Base-by-base conservation (phyloP, 23 red algal species). In the Gracilaria domingensis region DNA sequence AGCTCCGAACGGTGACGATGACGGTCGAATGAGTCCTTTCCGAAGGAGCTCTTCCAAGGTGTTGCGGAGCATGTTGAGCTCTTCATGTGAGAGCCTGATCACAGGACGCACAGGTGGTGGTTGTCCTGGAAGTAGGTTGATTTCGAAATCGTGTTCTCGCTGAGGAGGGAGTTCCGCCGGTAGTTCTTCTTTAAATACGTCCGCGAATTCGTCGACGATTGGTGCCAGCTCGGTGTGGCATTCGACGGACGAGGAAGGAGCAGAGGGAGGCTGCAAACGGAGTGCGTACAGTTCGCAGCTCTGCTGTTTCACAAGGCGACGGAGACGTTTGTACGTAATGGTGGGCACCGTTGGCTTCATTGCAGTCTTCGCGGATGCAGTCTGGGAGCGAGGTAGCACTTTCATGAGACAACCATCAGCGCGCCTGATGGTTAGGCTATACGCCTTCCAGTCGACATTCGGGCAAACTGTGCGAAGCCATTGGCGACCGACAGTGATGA, bases 371-470 rank as follows among this genome's bases (percentile, higher is more conserved):
- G 28, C 4, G 65, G 25, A n/a, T 4, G 65, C 25, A 34, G 65
- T 16, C 8, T 14, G 60, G 11, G 7, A 9, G 9, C 69, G 37
- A 5, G 69, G 37, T 16, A 44, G 69, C 14, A 75, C 2, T 40
- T 75, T 17, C 11, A 75, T 33, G 4, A 44, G 1, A 21, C 40
- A 53, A 71, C 83, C 65, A 38, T 86, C 83, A 13, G 60, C 66
- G 50, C 83, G 83, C 66, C 51, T 86, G 83, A 86, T 56, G 49
- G 40, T 54, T n/a, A 86, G 62, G 20, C 16, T 36, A 29, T 75
- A 32, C 26, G 1, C 45, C 13, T 74, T 20, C 83, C 83, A 86
- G 33, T 86, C 66, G 28, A 86, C 28, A 11, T 50, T 0, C 2
- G 66, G 65, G 24, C 45, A 35, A 35, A 38, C 23, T 12, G 50